A percentile compares a stretch with the other conserved stretches of the same genome.
phyloP scores from a whole-genome alignment of 2,329 filamentous ascomycete species.

The Akanthomyces muscarius region DNA sequence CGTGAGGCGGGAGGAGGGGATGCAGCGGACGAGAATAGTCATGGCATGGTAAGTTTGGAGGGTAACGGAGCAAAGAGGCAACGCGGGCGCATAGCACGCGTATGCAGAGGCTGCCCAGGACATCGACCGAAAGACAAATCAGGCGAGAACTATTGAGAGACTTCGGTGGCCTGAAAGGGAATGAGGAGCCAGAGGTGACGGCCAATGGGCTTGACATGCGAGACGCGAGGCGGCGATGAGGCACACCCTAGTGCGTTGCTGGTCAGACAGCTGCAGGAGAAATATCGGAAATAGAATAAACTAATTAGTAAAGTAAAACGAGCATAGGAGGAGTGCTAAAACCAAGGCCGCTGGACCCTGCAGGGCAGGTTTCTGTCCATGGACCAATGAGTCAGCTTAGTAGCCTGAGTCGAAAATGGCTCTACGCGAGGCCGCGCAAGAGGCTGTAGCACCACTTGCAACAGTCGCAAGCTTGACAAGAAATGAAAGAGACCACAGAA shows the following conservation, averaged over 20 bases:
- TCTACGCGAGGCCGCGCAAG: no score
- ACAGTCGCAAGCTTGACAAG: no score
- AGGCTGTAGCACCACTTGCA: no score
- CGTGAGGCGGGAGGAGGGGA: not conserved
- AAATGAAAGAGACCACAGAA: no score
- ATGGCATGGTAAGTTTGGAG: not conserved
- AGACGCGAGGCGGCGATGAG: not conserved
- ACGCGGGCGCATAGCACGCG: not conserved
- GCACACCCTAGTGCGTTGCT: not conserved
- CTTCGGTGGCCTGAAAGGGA: constrained; percentile 14
- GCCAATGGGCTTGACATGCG: not conserved
- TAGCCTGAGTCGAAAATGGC: no score
- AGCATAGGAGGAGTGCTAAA: not conserved
- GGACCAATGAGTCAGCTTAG: not conserved
- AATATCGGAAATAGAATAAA: not conserved
- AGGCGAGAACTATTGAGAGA: constrained; percentile 2
- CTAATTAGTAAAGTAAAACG: not conserved
- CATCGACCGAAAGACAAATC: constrained; percentile 6
- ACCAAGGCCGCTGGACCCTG: not conserved
- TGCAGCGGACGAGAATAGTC: not conserved
- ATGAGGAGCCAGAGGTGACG: not conserved
- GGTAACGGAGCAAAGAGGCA: not conserved
- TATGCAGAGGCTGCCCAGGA: not conserved
- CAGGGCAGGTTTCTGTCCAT: not conserved
- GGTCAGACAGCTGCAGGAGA: not conserved